Evolutionary conservation across 1,284 basidiomycete genomes (phyloP).

Genomic region (Psilocybe mexicana): DNA sequence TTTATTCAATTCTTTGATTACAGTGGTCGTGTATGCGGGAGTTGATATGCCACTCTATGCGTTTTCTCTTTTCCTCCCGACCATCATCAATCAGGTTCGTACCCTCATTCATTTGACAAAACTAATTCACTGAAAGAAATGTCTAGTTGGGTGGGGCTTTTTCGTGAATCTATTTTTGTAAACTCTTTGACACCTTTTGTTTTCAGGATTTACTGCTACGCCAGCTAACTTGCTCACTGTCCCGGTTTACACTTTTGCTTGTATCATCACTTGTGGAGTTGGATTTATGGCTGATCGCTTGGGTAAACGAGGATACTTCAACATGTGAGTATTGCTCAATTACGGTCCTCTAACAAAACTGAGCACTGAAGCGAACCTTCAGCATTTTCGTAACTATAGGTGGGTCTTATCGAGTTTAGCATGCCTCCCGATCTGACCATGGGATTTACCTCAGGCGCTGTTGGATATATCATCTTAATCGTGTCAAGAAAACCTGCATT

Average conservation of each 20-base stretch:
- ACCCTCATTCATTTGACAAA: background rate
- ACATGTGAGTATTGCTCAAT: constrained; percentile 47
- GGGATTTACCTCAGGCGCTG: constrained; percentile 33
- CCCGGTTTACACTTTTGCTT: constrained; percentile 68
- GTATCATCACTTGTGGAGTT: constrained; percentile 62
- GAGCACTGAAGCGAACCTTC: background rate
- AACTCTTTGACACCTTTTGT: background rate
- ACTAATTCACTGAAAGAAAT: background rate
- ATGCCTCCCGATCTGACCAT: background rate
- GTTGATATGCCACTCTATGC: constrained; percentile 69
- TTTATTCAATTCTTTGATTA: background rate
- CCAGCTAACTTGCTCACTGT: constrained; percentile 74
- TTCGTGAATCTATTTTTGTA: constrained; percentile 23
- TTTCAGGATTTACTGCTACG: constrained; percentile 63
- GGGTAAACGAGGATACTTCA: constrained; percentile 60
- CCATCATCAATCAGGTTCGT: constrained; percentile 63
- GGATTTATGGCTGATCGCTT: constrained; percentile 64
- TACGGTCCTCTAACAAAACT: background rate
- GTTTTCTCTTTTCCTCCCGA: constrained; percentile 72
- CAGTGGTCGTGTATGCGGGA: constrained; percentile 60
- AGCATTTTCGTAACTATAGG: constrained; percentile 46
- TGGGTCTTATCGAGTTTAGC: constrained; percentile 9
- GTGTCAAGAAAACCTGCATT: constrained; percentile 59
- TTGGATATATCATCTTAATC: constrained; percentile 72
- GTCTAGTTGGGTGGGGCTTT: constrained; percentile 26